These are phyloP conservation scores for Bretschneidera sinensis DNA, from an alignment of 345 rosid genomes.

Conservation along the genomic window DNA sequence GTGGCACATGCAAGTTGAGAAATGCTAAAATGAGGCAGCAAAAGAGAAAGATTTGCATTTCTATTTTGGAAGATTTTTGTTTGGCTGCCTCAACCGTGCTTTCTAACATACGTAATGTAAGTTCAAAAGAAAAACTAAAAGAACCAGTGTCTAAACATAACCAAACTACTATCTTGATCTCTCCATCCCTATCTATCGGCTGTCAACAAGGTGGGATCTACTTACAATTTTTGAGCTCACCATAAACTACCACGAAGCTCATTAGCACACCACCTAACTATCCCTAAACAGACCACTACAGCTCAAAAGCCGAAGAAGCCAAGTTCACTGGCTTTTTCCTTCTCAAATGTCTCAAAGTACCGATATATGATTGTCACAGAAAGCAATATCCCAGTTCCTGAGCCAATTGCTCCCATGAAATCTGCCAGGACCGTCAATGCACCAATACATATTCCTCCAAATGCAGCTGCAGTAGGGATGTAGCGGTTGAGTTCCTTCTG, in stretches of 20 bases:
- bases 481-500: conserved; percentile 73
- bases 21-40: too few relatives aligned
- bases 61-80: too few relatives aligned
- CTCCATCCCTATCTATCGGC: neutral
- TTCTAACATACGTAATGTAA: neutral
- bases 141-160: neutral
- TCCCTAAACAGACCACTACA: neutral
- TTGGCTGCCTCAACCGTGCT: too few relatives aligned
- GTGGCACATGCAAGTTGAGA: too few relatives aligned
- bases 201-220: conserved; percentile 13
- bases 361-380: conserved; percentile 72
- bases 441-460: conserved; percentile 77
- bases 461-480: conserved; percentile 76
- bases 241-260: neutral
- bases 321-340: conserved; percentile 73
- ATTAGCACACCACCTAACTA: conserved; percentile 7
- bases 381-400: conserved; percentile 71
- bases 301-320: conserved; percentile 67
- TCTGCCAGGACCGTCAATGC: conserved; percentile 71
- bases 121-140: too few relatives aligned
- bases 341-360: conserved; percentile 68
- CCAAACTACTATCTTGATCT: neutral
- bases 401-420: conserved; percentile 79
- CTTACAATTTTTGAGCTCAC: neutral
- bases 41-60: too few relatives aligned